Base-by-base conservation (phyloP, 768 basidiomycete genomes). In the Pholiota microspora region DNA sequence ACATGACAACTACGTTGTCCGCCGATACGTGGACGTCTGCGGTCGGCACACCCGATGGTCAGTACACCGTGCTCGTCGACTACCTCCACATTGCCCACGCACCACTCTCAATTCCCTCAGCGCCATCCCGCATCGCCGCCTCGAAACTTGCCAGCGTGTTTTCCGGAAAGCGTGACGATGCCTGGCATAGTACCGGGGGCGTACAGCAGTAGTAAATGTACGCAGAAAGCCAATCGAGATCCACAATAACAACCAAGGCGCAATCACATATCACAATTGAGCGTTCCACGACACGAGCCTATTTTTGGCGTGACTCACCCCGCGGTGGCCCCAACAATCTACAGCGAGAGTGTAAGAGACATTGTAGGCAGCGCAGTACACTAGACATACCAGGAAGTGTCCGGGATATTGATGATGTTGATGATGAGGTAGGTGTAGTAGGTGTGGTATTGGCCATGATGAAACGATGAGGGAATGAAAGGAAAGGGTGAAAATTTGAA, bases 61-160 rank as follows among this genome's bases (percentile, higher is more conserved):
- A 67, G 63, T 68, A 65, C 67, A 59, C 4, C 7, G 18, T 13
- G 15, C 6, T 7, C 45, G 13, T 8, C 16, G 29, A 48, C 15
- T 15, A 47, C 31, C 27, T 18, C 25, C 12, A 9, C 16, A 48
- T 48, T 9, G 74, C 29, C 13, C 29, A 54, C 53, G 10, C 94
- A 97, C 96, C 95, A 69, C 92, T 94, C 82, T 99, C 96, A 65
- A 99, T 96, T 62, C 80, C 95, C 69, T 99, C 94, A 44, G 94
- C 89, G 56, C 96, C 96, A 74, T 97, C 94, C 45, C 85, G 85
- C 58, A 97, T 93, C 66, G 96, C 96, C 59, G 90, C 91, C 68
- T 92, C 86, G 73, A 98, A 98, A 73, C 91, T 93, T 31, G 92
- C 92, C 59, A 94, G 82, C 46, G 94, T 96, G 77, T 98, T 98